Base-by-base conservation (phyloP, 2,329 filamentous ascomycete genomes). In the Coleophoma crateriformis region DNA sequence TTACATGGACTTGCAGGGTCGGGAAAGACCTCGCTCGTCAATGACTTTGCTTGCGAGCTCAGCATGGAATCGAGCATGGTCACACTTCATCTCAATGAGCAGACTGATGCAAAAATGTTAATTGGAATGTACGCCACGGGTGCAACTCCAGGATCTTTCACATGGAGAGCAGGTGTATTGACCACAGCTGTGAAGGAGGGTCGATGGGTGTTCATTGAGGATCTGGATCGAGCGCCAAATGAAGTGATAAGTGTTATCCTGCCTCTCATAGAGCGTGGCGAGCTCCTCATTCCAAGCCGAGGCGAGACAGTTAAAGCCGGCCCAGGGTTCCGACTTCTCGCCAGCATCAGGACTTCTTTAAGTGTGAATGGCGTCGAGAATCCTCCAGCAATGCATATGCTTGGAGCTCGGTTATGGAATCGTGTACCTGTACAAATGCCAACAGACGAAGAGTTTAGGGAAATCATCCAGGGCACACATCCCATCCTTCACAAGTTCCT, bases 81-180 rank as follows among this genome's bases (percentile, higher is more conserved):
- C 47, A 97, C 92, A 3, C 76, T 99, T 32, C 92, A 99, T 68
- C 75, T 99, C 33, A 99, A 99, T 64, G 94, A 97, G 68, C 95
- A 99, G 68, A 97, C 91, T 2, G 94, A 99, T 68, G 91, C 92
- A 0, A 99, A 99, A 68, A 88, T 95, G 72, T 81, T 99, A 38
- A 82, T 99, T 54, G 94, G 94, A 3, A 82, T 97, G 65, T 97
- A 99, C 68, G 88, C 92, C 1, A 94, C 90, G 19, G 91, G 90
- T 50, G 82, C 87, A 14, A 87, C 85, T 53, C 91, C 90, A 1
- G 91, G 91, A 1, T 91, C 88, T 10, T 99, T 99, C 65, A 81
- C 82, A 46, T 99, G 94, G 94, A 83, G 88, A 52, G 82, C 94
- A 3, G 94, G 94, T 69, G 88, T 97, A 17, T 73, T 99, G 58